Base-by-base conservation (phyloP, 495 filamentous ascomycete genomes). In the Neurospora sp. region DNA sequence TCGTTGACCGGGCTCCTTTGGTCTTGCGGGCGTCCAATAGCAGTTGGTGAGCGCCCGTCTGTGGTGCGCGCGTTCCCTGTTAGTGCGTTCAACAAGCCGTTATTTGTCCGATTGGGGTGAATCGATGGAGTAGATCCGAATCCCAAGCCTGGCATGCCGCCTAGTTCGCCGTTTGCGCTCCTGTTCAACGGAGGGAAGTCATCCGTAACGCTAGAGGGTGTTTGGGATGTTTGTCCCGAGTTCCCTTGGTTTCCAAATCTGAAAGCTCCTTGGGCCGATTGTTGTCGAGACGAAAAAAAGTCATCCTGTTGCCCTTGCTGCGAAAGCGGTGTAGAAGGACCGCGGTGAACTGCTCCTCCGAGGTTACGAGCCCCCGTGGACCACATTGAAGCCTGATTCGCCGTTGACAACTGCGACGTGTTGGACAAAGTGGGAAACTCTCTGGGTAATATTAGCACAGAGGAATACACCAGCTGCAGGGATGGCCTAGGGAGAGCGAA, bases 371-470 rank as follows among this genome's bases (percentile, higher is more conserved):
- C 80, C 70, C 79, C 79, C 27, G 81, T 75, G 45, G 90, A 88
- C 93, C 93, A 96, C 76, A 94, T 81, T 0, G 84, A 84, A 14
- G 82, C 78, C 10, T 79, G 79, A 40, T 69, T 81, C 14, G 82
- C 74, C 16, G 77, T 81, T 31, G 90, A 85, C 76, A 93, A 87
- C 59, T 91, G 87, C 37, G 89, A 80, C 48, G 83, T 86, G 74
- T 90, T 91, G 71, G 91, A 94, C 76, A 97, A 81, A 0, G 91
- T 92, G 48, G 93, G 93, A 75, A 97, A 97, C 78, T 97, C 93
- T 69, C 93, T 96, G 73, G 27, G 35, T 7, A 73, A 35, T 35
- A 27, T 65, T 35, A 65, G 53, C 31, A 65, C 14, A 35, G 5
- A 35, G 12, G 14, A 65, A 65, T 35, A 37, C 53, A 37, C 7